Evolutionary conservation across 2,329 filamentous ascomycete species (phyloP).

Genomic region (Microcera coccophila): DNA sequence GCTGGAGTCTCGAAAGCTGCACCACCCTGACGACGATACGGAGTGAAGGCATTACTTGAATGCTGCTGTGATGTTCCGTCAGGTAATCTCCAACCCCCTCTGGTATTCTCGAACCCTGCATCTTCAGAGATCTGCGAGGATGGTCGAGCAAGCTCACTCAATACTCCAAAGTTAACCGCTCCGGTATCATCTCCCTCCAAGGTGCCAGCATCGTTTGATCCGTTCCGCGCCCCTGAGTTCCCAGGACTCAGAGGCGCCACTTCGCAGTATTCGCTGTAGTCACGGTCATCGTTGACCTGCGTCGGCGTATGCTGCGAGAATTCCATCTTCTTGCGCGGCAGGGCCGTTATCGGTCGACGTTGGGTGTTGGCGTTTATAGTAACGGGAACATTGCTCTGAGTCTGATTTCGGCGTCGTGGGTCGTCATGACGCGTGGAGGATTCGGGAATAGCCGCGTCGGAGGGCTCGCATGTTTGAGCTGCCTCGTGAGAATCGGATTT

Average conservation of each 20-base stretch:
- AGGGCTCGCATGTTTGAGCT: slow-evolving; percentile 3
- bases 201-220: slow-evolving; percentile 32
- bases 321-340: slow-evolving; percentile 36
- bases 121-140: slow-evolving; percentile 43
- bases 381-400: slow-evolving; percentile 18
- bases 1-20: slow-evolving; percentile 48
- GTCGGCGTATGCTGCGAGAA: slow-evolving; percentile 52
- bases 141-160: slow-evolving; percentile 34
- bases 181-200: slow-evolving; percentile 48
- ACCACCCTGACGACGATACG: slow-evolving; percentile 27
- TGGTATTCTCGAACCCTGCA: slow-evolving; percentile 36
- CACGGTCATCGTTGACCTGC: slow-evolving; percentile 53
- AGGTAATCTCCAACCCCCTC: slow-evolving; percentile 37
- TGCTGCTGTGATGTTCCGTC: slow-evolving; percentile 34
- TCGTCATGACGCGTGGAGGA: slow-evolving; percentile 20
- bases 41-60: slow-evolving; percentile 30
- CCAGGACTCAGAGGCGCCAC: slow-evolving; percentile 28
- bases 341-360: slow-evolving; percentile 15
- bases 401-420: slow-evolving; percentile 11
- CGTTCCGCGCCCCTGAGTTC: slow-evolving; percentile 24
- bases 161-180: slow-evolving; percentile 44
- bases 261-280: slow-evolving; percentile 47
- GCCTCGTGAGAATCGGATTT: slow-evolving; percentile 4
- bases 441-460: slow-evolving; percentile 4
- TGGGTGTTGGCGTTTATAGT: slow-evolving; percentile 15